Base-by-base conservation (phyloP, 2,329 filamentous ascomycete genomes). In the Teratosphaeriaceae sp. region DNA sequence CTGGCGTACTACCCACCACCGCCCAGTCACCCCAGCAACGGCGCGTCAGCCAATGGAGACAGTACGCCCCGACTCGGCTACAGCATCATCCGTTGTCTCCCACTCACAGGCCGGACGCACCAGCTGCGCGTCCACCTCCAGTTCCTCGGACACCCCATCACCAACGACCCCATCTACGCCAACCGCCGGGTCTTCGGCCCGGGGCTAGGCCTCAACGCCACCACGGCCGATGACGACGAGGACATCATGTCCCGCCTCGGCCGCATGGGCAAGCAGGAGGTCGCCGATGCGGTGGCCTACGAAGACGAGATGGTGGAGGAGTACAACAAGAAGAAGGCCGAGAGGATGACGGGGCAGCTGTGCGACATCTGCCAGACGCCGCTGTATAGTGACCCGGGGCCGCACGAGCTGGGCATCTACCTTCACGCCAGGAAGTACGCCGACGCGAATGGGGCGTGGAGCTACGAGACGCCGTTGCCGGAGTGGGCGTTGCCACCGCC, bases 131-230 rank as follows among this genome's bases (percentile, higher is more conserved):
- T 98, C 15, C 92, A 98, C 59, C 74, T 98, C 13, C 92, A 98
- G 61, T 94, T 87, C 63, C 72, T 98, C 3, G 92, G 92, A 1
- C 85, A 97, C 60, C 92, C 92, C 1, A 97, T 98, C 54, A 82
- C 88, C 51, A 98, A 98, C 63, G 92, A 98, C 60, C 92, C 92
- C 6, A 97, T 98, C 55, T 98, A 98, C 64, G 88, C 87, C 56
- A 98, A 98, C 61, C 82, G 87, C 60, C 81, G 82, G 44, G 92
- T 98, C 9, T 98, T 94, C 73, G 92, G 92, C 0, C 72, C 82
- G 1, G 76, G 82, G 8, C 78, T 98, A 0, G 92, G 87, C 13
- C 77, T 70, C 38, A 70, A 72, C 48, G 69, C 73, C 12, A 83
- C 90, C 38, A 80, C 77, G 2, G 76, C 76, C 20, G 83, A 88